phyloP scores from a whole-genome alignment of 2,329 filamentous ascomycete genomes.

The Blastomyces silverae region DNA sequence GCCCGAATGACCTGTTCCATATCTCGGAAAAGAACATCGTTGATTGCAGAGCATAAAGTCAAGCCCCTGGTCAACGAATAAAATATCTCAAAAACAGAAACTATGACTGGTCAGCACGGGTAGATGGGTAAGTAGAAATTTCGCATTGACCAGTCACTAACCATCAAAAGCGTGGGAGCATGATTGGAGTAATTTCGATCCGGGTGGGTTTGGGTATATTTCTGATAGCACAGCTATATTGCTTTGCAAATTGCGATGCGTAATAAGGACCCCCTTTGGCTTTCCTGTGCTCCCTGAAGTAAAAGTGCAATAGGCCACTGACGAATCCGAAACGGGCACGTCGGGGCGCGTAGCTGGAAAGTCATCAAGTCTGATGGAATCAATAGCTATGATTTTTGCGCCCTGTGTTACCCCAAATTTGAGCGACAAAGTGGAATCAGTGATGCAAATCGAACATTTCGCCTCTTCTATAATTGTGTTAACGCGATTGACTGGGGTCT shows the following conservation, averaged over 20 bases:
- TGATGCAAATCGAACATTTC: slow-evolving; percentile 45
- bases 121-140: neutral
- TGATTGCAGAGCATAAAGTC: slow-evolving; percentile 66
- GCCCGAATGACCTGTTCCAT: slow-evolving; percentile 60
- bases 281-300: slow-evolving; percentile 75
- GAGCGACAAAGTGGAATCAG: slow-evolving; percentile 19
- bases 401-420: slow-evolving; percentile 5
- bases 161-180: slow-evolving; percentile 78
- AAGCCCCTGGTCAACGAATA: slow-evolving; percentile 74
- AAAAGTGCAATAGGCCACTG: slow-evolving; percentile 70
- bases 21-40: slow-evolving; percentile 67
- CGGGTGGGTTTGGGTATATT: slow-evolving; percentile 55
- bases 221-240: slow-evolving; percentile 62
- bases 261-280: slow-evolving; percentile 74
- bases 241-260: slow-evolving; percentile 66
- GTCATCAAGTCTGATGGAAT: slow-evolving; percentile 6
- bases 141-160: slow-evolving; percentile 21
- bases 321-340: slow-evolving; percentile 29
- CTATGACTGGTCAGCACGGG: slow-evolving; percentile 31
- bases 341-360: neutral
- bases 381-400: slow-evolving; percentile 5
- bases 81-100: slow-evolving; percentile 87
- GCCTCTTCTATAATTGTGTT: slow-evolving; percentile 58
- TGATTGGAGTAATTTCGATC: slow-evolving; percentile 65
- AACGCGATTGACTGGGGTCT: slow-evolving; percentile 58